These are phyloP conservation scores for Aegilops bicornis DNA, from an alignment of 176 grass and related monocot genomes.

Conservation along the genomic window DNA sequence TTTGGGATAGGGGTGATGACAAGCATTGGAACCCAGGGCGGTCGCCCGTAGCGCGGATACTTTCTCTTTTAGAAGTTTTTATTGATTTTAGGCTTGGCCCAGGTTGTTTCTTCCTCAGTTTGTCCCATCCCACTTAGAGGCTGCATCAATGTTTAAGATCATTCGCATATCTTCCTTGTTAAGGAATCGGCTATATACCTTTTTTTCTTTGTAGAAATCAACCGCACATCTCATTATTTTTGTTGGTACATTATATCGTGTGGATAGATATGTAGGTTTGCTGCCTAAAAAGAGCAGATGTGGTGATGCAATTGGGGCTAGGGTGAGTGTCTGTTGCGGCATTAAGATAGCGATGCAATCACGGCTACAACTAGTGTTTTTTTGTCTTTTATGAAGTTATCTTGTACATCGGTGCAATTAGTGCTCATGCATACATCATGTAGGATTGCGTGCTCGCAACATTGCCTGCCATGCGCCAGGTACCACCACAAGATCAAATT, in stretches of 20 bases:
- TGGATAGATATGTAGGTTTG: not conserved
- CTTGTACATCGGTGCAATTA: not conserved
- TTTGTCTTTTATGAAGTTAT: slow-evolving; percentile 5
- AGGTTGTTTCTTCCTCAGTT: too few relatives aligned
- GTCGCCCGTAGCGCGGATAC: not conserved
- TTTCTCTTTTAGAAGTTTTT: not conserved
- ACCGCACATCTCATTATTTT: not conserved
- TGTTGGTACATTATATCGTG: not conserved
- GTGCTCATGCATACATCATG: not conserved
- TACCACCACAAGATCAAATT: not conserved
- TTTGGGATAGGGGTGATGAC: not conserved
- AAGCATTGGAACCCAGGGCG: not conserved
- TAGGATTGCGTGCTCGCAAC: not conserved
- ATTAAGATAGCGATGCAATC: not conserved
- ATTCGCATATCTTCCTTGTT: not conserved
- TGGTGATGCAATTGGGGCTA: not conserved
- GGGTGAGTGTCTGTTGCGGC: not conserved
- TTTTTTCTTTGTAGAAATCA: not conserved
- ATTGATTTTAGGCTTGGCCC: not conserved
- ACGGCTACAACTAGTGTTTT: not conserved
- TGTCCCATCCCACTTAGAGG: too few relatives aligned
- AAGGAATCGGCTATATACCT: not conserved
- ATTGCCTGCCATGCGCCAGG: not conserved
- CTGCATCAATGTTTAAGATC: not conserved
- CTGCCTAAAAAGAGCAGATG: not conserved